Evolutionary conservation across 2,329 filamentous ascomycete genomes (phyloP).

Genomic region (Dichotomopilus funicola): DNA sequence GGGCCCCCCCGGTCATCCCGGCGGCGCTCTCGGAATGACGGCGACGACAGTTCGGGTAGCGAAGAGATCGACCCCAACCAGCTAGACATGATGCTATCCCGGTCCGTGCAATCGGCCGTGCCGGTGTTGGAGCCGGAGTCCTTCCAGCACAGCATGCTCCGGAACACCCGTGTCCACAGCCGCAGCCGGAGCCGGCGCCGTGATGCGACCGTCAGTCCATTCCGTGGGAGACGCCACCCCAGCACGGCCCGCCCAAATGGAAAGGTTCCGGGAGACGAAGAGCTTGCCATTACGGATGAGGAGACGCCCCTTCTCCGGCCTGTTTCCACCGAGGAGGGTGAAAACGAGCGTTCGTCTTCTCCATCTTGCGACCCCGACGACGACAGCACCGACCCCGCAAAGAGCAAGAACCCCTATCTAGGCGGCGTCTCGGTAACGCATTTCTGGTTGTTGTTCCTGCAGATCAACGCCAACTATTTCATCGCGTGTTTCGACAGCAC

Average conservation of each 20-base stretch:
- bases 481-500: slow-evolving; percentile 66
- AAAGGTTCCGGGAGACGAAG: not conserved
- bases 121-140: slow-evolving; percentile 38
- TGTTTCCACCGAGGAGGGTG: not conserved
- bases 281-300: not conserved
- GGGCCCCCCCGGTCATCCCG: not conserved
- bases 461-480: slow-evolving; percentile 52
- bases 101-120: slow-evolving; percentile 33
- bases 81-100: slow-evolving; percentile 34
- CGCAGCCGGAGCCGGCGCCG: slow-evolving; percentile 18
- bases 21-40: not conserved
- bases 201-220: not conserved
- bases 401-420: slow-evolving; percentile 31
- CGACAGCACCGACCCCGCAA: not conserved
- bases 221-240: not conserved
- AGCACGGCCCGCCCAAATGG: not conserved
- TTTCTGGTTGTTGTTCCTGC: slow-evolving; percentile 58
- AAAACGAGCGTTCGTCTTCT: not conserved
- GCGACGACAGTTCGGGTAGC: slow-evolving; percentile 11
- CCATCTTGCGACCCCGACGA: too few species aligned
- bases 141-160: slow-evolving; percentile 35
- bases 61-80: slow-evolving; percentile 30
- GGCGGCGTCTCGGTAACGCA: slow-evolving; percentile 40
- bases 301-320: not conserved
- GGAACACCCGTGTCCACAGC: slow-evolving; percentile 23